Conservation (phyloP, 352 stramenopile genomes). For the Albugo candida region DNA sequence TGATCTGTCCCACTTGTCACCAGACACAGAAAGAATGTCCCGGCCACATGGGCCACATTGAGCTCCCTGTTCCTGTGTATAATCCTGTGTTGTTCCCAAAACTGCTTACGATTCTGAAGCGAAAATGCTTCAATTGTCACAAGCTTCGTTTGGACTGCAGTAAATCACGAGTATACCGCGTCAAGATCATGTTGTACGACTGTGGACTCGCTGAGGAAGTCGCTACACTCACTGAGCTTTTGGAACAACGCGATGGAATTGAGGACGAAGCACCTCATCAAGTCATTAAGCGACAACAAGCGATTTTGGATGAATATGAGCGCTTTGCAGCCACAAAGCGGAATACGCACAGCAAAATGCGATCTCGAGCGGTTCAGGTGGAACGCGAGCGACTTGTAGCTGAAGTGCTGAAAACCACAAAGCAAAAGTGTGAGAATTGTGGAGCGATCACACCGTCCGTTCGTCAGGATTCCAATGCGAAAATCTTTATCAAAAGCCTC, state of each 20-base stretch:
- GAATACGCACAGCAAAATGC: background rate
- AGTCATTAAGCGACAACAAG: slow-evolving; percentile 61
- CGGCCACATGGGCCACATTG: slow-evolving; percentile 97
- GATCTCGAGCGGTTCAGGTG: slow-evolving; percentile 49
- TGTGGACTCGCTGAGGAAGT: slow-evolving; percentile 74
- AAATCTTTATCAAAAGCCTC: slow-evolving; percentile 92
- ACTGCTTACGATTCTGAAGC: slow-evolving; percentile 90
- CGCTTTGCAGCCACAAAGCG: slow-evolving; percentile 46
- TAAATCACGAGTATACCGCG: slow-evolving; percentile 53
- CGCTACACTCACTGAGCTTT: slow-evolving; percentile 43
- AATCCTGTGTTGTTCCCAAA: slow-evolving; percentile 93
- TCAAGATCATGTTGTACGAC: slow-evolving; percentile 86
- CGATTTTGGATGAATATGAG: slow-evolving; percentile 80
- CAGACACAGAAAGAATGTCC: slow-evolving; percentile 90
- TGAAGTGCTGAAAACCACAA: slow-evolving; percentile 86
- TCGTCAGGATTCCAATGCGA: slow-evolving; percentile 93
- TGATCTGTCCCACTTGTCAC: slow-evolving; percentile 92
- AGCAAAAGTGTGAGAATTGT: slow-evolving; percentile 94
- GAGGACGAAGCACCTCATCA: slow-evolving; percentile 54
- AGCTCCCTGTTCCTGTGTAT: slow-evolving; percentile 96
- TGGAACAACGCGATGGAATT: slow-evolving; percentile 74
- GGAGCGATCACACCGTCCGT: slow-evolving; percentile 86
- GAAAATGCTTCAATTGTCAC: slow-evolving; percentile 98
- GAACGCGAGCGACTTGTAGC: slow-evolving; percentile 52
- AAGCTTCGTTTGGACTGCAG: slow-evolving; percentile 79